phyloP scores from a whole-genome alignment of 2,329 filamentous ascomycete species.

The Pseudopyricularia cyperi region DNA sequence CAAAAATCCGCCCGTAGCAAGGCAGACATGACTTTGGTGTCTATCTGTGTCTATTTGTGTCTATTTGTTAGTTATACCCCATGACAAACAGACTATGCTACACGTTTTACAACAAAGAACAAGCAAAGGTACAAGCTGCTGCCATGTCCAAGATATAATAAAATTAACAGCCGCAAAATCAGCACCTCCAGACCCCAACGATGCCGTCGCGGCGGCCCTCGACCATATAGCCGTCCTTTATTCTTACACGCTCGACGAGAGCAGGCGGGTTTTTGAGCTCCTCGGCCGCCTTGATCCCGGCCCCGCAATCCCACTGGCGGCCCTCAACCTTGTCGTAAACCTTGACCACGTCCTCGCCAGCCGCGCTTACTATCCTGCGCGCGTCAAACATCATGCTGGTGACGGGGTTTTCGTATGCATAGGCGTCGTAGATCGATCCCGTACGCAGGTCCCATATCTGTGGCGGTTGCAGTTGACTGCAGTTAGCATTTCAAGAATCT shows the following conservation, averaged over 20 bases:
- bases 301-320: slow-evolving; percentile 90
- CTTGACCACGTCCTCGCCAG: slow-evolving; percentile 88
- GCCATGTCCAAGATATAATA: background rate
- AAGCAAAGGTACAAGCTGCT: background rate
- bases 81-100: too few species aligned
- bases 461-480: background rate
- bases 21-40: too few species aligned
- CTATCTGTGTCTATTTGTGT: too few species aligned
- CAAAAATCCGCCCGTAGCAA: too few species aligned
- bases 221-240: slow-evolving; percentile 87
- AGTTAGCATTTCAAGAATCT: background rate
- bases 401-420: slow-evolving; percentile 83
- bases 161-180: background rate
- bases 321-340: slow-evolving; percentile 97
- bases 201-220: slow-evolving; percentile 81
- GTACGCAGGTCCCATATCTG: slow-evolving; percentile 98
- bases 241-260: slow-evolving; percentile 71
- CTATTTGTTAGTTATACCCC: too few species aligned
- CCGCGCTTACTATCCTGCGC: slow-evolving; percentile 78
- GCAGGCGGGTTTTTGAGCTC: slow-evolving; percentile 46
- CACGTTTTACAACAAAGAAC: background rate
- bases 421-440: slow-evolving; percentile 89
- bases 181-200: slow-evolving; percentile 82
- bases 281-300: slow-evolving; percentile 59
- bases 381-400: slow-evolving; percentile 97